Percentiles rank a stretch among this genome's conserved stretches.
Evolutionary conservation across 2,329 filamentous ascomycete species (phyloP).

Genomic region (Alternaria angustiovoidea): DNA sequence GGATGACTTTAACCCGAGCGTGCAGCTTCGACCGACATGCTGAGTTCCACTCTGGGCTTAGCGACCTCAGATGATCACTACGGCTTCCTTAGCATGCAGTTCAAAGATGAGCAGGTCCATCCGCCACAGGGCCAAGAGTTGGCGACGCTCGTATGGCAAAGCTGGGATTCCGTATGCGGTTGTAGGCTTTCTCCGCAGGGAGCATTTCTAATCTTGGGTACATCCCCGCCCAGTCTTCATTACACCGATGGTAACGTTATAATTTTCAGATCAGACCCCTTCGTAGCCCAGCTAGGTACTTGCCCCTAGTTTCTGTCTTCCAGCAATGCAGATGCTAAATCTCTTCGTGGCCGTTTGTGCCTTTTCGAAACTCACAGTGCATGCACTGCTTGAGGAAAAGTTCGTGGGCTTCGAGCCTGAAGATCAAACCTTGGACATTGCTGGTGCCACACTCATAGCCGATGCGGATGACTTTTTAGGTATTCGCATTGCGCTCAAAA

Average conservation of each 20-base stretch:
- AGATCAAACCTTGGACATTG: constrained; percentile 20
- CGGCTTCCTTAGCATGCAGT: neutral
- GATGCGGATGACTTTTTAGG: constrained; percentile 24
- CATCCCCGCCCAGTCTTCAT: neutral
- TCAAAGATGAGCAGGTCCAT: neutral
- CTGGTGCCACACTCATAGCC: constrained; percentile 18
- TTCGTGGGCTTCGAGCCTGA: constrained; percentile 20
- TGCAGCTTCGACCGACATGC: neutral
- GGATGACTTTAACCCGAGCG: constrained; percentile 4
- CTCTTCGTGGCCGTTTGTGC: neutral
- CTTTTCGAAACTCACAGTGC: neutral
- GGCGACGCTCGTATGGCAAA: neutral
- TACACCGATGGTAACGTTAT: neutral
- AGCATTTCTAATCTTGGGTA: neutral
- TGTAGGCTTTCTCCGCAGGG: neutral
- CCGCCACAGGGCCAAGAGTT: neutral
- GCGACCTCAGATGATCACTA: neutral
- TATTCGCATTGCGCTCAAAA: constrained; percentile 26
- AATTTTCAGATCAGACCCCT: neutral
- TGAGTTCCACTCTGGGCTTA: neutral
- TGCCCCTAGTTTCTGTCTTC: neutral
- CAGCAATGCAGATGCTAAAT: neutral
- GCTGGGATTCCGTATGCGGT: neutral
- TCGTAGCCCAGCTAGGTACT: neutral
- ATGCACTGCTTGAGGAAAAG: constrained; percentile 25